A percentile compares a stretch with the other conserved stretches of the same genome.
phyloP scores from a whole-genome alignment of 2,329 filamentous ascomycete species.

The Metarhizium brunneum region DNA sequence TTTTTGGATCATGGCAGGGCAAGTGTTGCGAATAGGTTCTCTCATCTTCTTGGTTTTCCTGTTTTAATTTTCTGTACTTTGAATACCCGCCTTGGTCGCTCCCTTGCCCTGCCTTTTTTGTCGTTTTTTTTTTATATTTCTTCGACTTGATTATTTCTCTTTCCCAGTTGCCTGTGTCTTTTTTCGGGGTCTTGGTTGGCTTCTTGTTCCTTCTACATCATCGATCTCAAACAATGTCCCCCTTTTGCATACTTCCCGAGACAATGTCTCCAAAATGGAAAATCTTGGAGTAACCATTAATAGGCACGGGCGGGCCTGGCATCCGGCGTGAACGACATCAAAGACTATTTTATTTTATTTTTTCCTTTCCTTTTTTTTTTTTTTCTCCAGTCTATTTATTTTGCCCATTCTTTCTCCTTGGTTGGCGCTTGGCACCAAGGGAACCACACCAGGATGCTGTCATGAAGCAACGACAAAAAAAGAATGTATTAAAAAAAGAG shows the following conservation, averaged over 20 bases:
- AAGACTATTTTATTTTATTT: neutral
- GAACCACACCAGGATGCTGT: neutral
- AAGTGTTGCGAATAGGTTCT: neutral
- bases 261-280: neutral
- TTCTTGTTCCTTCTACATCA: conserved; percentile 1
- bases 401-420: neutral
- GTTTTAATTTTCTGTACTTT: neutral
- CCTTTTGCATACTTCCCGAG: conserved; percentile 3
- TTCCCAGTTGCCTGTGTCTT: neutral
- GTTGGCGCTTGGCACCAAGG: neutral
- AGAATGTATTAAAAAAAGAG: neutral
- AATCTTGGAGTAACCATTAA: neutral
- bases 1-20: too few relatives aligned
- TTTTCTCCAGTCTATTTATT: neutral
- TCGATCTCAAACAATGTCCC: conserved; percentile 3
- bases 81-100: neutral
- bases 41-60: neutral
- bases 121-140: neutral
- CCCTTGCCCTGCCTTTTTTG: neutral
- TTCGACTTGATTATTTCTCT: too few relatives aligned
- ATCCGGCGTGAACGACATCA: neutral
- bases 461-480: neutral
- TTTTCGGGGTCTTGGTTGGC: neutral
- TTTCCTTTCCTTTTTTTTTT: neutral
- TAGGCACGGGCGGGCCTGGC: neutral